Conservation (phyloP, 140 eudicot species). For the Cichorium intybus region DNA sequence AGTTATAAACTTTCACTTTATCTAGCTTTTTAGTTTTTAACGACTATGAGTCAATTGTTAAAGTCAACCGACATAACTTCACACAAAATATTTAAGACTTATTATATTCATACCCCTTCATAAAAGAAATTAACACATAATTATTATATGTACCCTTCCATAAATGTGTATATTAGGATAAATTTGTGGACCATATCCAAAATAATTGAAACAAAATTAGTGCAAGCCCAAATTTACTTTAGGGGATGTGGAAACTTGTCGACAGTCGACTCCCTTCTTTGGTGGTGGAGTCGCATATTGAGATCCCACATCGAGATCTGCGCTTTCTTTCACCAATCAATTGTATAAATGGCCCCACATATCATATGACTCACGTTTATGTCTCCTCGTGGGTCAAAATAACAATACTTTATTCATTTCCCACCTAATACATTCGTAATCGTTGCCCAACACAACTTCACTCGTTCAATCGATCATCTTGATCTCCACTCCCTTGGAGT, state of each 20-base stretch:
- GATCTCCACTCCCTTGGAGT: neutral
- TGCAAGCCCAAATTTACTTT: neutral
- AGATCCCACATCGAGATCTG: slow-evolving; percentile 13
- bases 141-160: no score
- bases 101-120: no score
- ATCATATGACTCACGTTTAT: neutral
- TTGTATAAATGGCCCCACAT: slow-evolving; percentile 11
- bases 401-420: neutral
- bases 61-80: neutral
- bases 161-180: no score
- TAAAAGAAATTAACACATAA: no score
- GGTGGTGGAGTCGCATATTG: no score
- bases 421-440: neutral
- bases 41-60: no score
- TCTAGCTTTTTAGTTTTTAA: no score
- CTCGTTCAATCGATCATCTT: slow-evolving; percentile 13
- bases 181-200: no score
- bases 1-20: no score
- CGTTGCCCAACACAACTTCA: neutral
- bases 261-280: no score
- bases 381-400: neutral
- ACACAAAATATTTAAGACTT: neutral
- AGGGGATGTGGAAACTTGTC: neutral
- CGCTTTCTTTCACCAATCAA: neutral
- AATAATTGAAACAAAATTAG: no score